Conservation (phyloP, 306 rosid species). For the Prunus davidiana region DNA sequence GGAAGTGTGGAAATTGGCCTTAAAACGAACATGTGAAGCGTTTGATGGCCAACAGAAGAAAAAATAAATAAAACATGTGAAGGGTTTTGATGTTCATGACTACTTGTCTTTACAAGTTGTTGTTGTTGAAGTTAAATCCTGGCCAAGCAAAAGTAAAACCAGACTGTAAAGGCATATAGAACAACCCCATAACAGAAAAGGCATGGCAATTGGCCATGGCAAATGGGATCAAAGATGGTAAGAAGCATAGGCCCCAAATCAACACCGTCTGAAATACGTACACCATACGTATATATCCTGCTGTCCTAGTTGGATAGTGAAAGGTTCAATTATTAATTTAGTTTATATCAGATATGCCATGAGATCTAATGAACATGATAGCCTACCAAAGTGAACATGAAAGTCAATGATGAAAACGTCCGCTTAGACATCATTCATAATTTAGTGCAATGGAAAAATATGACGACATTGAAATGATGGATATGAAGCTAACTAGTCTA, state of each 20-base stretch:
- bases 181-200: conserved; percentile 13
- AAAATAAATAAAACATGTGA: conserved; percentile 10
- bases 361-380: not conserved
- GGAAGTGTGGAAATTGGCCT: not conserved
- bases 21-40: conserved; percentile 12
- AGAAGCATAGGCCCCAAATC: not conserved
- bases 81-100: conserved; percentile 2
- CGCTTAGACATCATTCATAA: not conserved
- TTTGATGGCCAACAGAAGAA: not conserved
- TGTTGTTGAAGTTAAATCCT: conserved; percentile 17
- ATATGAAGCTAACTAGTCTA: not conserved
- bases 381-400: not conserved
- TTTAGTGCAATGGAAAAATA: not conserved
- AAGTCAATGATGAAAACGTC: not conserved
- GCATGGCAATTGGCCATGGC: not conserved
- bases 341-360: not conserved
- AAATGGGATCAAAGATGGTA: not conserved
- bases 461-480: not conserved
- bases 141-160: conserved; percentile 23
- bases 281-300: not conserved
- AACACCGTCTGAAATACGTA: not conserved
- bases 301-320: conserved; percentile 1
- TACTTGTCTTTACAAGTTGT: not conserved
- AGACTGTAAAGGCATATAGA: conserved; percentile 35
- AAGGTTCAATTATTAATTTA: not conserved